Base-by-base conservation (phyloP, 2,329 filamentous ascomycete genomes). In the Aspergillus aculeatinus region DNA sequence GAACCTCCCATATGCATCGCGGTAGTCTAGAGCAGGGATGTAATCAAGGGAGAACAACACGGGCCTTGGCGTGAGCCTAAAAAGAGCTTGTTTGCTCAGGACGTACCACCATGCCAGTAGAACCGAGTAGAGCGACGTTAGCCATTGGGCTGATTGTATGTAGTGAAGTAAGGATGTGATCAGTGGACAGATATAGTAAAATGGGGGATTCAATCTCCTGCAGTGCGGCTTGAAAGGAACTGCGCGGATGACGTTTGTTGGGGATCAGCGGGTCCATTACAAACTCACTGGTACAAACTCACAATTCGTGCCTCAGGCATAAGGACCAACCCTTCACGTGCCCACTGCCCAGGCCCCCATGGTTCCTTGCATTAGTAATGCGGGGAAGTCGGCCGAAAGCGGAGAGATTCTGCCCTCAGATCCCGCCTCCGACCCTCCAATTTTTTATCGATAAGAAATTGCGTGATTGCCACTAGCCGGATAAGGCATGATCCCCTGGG, bases 31-130 rank as follows among this genome's bases (percentile, higher is more conserved):
- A 31, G n/a, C 25, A 25, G 12, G n/a, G 39, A 27, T 25, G 44
- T 25, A n/a, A 25, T 47, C 23, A 21, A 23, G 12, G 21, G 31
- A n/a, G 31, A 51, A 21, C 39, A 14, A 51, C 42, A n/a, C 14
- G 39, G 39, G 39, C 39, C 39, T 44, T 44, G 39, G 39, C 39
- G 16, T 25, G 7, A 6, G 19, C 31, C 12, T 48, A 23, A 39
- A 19, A 27, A 27, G 21, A 48, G 29, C 16, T 44, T 19, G 39
- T 44, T 44, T n/a, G 27, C 27, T 29, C 27, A 29, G 7, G 2
- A 70, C 79, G 67, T 76, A 82, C 81, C 61, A 82, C 79, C 64
- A 83, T 77, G 60, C 81, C 81, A 5, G 81, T 83, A 55, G 71
- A 74, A 33, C 81, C 81, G 52, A 81, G 68, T 39, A 82, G 58